phyloP scores from a whole-genome alignment of 371 early-diverging fungal genomes.

The Lichtheimia corymbifera region DNA sequence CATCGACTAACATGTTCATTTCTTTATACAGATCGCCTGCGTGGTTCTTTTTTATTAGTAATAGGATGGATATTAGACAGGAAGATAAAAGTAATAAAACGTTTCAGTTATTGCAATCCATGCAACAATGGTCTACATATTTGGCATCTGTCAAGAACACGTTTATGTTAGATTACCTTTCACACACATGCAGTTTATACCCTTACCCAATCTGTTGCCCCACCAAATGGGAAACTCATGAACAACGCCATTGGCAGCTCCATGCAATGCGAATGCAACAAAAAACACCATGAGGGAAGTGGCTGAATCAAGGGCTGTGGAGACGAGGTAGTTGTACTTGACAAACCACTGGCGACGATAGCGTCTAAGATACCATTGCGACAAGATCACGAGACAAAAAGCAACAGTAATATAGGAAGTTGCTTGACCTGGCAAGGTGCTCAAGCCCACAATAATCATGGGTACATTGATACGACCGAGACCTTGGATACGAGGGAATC shows the following conservation, averaged over 20 bases:
- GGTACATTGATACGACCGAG: conserved; percentile 46
- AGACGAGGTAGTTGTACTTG: conserved; percentile 56
- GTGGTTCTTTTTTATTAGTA: not conserved
- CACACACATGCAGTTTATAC: conserved; percentile 2
- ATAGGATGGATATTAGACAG: not conserved
- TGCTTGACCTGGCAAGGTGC: conserved; percentile 43
- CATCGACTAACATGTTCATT: conserved; percentile 3
- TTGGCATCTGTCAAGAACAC: conserved; percentile 7
- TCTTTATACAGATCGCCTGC: not conserved
- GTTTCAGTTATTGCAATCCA: conserved; percentile 13
- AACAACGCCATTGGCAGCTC: conserved; percentile 44
- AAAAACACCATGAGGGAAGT: conserved; percentile 56
- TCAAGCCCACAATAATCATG: conserved; percentile 46
- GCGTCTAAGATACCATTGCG: conserved; percentile 48
- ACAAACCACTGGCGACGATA: conserved; percentile 50
- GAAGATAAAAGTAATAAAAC: not conserved
- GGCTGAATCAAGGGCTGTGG: conserved; percentile 60
- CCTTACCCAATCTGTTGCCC: conserved; percentile 43
- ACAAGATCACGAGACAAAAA: conserved; percentile 35
- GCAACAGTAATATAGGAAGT: conserved; percentile 44
- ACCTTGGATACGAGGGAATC: conserved; percentile 31
- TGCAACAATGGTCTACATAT: conserved; percentile 24
- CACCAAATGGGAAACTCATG: conserved; percentile 54
- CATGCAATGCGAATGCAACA: conserved; percentile 49
- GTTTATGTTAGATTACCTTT: conserved; percentile 9